A percentile compares a stretch with the other conserved stretches of the same genome.
Conservation (phyloP, 306 rosid genomes). For the Acacia melanoxylon region DNA sequence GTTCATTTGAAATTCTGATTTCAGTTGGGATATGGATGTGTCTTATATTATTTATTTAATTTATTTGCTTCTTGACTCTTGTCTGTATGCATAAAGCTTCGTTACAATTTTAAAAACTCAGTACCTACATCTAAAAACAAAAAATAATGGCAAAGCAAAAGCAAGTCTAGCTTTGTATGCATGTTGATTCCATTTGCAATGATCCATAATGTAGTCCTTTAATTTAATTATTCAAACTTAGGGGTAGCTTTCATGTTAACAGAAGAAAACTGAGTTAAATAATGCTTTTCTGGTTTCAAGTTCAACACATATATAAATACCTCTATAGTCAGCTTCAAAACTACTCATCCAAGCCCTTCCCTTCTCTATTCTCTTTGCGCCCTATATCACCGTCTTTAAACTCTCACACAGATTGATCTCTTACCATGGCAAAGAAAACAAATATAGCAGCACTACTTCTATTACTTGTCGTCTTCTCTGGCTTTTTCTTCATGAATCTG, state of each 20-base stretch:
- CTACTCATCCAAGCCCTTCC: not conserved
- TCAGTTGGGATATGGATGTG: not conserved
- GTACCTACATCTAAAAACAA: not conserved
- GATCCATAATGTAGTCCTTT: not conserved
- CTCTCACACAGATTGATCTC: not conserved
- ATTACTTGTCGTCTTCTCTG: slow-evolving; percentile 24
- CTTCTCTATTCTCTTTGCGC: not conserved
- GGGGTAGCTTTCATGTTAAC: not conserved
- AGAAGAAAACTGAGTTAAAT: not conserved
- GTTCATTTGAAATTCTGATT: not conserved
- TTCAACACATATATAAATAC: not conserved
- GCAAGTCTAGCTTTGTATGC: not conserved
- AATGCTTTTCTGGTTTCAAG: not conserved
- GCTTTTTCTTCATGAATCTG: slow-evolving; percentile 17
- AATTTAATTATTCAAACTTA: not conserved
- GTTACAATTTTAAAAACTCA: not conserved
- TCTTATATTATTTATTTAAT: not conserved
- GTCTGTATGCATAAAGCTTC: not conserved
- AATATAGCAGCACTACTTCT: not conserved
- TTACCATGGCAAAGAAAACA: slow-evolving; percentile 33
- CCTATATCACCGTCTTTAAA: not conserved
- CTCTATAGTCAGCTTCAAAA: not conserved
- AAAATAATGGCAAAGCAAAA: not conserved
- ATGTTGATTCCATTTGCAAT: not conserved
- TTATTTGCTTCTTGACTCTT: not conserved